These are phyloP conservation scores for Monosporascus sp. DNA, from an alignment of 2,329 filamentous ascomycete species.

Conservation along the genomic window DNA sequence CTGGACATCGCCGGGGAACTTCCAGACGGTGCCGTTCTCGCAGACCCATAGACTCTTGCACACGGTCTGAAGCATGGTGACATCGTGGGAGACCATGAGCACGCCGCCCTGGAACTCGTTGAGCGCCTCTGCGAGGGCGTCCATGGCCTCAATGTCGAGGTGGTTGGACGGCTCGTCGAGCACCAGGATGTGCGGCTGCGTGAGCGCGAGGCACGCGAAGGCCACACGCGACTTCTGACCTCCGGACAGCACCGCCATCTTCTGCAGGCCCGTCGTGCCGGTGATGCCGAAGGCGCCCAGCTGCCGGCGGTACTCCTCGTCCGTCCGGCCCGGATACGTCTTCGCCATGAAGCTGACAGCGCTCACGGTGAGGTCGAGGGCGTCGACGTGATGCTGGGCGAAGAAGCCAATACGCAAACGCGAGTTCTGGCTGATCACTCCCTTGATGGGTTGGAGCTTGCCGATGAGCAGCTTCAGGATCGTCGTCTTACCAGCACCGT, in stretches of 20 bases:
- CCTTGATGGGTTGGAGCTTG: slow-evolving; percentile 68
- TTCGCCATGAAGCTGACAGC: slow-evolving; percentile 96
- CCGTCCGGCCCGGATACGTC: slow-evolving; percentile 80
- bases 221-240: slow-evolving; percentile 98
- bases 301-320: slow-evolving; percentile 95
- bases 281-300: slow-evolving; percentile 87
- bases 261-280: slow-evolving; percentile 92
- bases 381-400: slow-evolving; percentile 96
- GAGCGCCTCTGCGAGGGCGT: slow-evolving; percentile 81
- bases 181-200: slow-evolving; percentile 93
- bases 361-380: slow-evolving; percentile 80
- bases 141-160: slow-evolving; percentile 98
- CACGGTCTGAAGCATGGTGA: slow-evolving; percentile 96
- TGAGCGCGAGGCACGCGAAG: slow-evolving; percentile 91
- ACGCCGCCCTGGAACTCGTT: slow-evolving; percentile 88
- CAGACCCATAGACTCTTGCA: slow-evolving; percentile 96
- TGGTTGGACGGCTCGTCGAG: slow-evolving; percentile 99
- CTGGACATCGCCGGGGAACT: slow-evolving; percentile 92
- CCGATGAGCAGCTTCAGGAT: slow-evolving; percentile 96
- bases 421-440: slow-evolving; percentile 82
- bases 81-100: slow-evolving; percentile 98
- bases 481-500: slow-evolving; percentile 97
- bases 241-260: slow-evolving; percentile 89
- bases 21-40: slow-evolving; percentile 87
- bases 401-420: slow-evolving; percentile 93